phyloP scores from a whole-genome alignment of 108 stramenopile species.

The Nannochloropsis gaditana region DNA sequence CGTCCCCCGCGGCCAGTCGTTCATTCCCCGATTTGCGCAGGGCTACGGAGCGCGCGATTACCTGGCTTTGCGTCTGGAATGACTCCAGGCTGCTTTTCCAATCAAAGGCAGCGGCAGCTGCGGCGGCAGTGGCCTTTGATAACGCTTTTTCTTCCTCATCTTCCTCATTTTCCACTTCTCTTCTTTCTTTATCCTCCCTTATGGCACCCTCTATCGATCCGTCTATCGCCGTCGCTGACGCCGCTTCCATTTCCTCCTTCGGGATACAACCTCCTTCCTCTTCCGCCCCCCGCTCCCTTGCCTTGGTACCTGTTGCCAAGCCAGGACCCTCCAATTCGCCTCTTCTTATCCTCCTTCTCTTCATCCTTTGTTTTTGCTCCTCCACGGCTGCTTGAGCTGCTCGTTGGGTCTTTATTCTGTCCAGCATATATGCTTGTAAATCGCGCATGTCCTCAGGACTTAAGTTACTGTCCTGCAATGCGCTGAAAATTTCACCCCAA shows the following conservation, averaged over 20 bases:
- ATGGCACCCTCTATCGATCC: not conserved
- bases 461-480: slow-evolving; percentile 6
- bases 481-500: slow-evolving; percentile 20
- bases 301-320: not conserved
- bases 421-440: not conserved
- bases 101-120: not conserved
- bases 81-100: not conserved
- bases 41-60: not conserved
- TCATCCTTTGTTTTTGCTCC: not conserved
- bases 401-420: not conserved
- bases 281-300: not conserved
- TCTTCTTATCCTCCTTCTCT: not conserved
- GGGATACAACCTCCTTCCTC: not conserved
- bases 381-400: not conserved
- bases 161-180: not conserved
- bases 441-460: not conserved
- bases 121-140: not conserved
- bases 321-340: too few species aligned
- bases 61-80: not conserved
- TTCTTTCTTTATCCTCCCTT: not conserved
- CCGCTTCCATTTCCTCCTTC: not conserved
- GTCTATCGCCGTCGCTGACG: not conserved
- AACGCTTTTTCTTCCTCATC: not conserved
- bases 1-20: not conserved
- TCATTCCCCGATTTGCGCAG: not conserved